Base-by-base conservation (phyloP, 169 alveolate genomes). In the Cryptosporidium bovis region DNA sequence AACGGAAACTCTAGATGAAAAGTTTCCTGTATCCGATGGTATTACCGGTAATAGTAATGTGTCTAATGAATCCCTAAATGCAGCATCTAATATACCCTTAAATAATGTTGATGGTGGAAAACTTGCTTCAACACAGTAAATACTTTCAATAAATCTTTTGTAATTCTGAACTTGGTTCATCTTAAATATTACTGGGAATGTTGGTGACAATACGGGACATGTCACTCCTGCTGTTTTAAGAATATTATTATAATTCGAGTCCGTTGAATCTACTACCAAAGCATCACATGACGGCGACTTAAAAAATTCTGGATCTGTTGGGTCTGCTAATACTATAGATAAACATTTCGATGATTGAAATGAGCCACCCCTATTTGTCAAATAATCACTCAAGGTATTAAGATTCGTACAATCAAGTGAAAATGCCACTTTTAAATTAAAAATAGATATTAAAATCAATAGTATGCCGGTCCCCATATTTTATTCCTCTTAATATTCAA, bases 71-170 rank as follows among this genome's bases (percentile, higher is more conserved):
- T 44, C 16, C 18, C 7, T 13, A 18, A 8, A 3, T 15, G 51
- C 60, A 44, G 64, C 44, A 34, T 60, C 51, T 48, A 77, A 77
- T 55, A 77, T 48, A 44, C 8, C 20, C n/a, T 5, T 40, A 24
- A 58, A 77, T 77, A 77, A 34, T 60, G 56, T 60, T 1, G 20
- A 1, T 27, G 18, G 3, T 20, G 33, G 24, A 66, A 18, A 20
- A 8, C 51, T n/a, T 20, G 77, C 12, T 12, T 56, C 77, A 34
- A 77, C 87, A 20, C 87, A 77, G 51, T 60, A 77, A n/a, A 77
- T 58, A 62, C 18, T 24, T 55, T 55, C 31, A 2, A 40, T 40
- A 1, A 40, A 40, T 3, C 1, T 40, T 40, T 40, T 40, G 10
- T 6, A 8, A 40, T 3, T 40, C 10, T 3, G 48, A 0, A 3